A percentile compares a stretch with the other conserved stretches of the same genome.
These are phyloP conservation scores for Diutina rugosa DNA, from an alignment of 1,139 yeast species.

Conservation along the genomic window DNA sequence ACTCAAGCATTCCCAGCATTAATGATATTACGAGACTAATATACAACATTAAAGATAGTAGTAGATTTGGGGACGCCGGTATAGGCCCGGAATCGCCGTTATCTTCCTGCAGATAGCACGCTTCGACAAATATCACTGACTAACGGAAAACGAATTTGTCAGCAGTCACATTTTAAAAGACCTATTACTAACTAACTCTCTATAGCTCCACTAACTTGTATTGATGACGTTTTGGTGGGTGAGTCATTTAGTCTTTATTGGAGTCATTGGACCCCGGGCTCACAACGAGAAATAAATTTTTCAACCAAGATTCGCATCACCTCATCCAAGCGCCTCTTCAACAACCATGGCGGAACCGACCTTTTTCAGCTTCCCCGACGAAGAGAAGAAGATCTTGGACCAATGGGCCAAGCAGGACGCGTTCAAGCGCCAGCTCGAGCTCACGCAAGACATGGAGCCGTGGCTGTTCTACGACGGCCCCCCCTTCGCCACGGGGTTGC, in stretches of 20 bases:
- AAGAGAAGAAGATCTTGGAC: conserved; percentile 69
- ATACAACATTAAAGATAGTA: neutral
- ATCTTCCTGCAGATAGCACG: neutral
- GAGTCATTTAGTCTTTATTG: too few relatives aligned
- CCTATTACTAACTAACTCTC: too few relatives aligned
- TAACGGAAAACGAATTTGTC: neutral
- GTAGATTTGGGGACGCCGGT: neutral
- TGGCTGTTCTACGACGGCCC: conserved; percentile 98
- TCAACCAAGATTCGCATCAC: neutral
- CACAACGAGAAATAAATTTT: neutral
- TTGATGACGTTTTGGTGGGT: too few relatives aligned
- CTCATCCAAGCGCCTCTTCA: neutral
- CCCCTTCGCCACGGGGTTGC: conserved; percentile 98
- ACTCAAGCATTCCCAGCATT: neutral
- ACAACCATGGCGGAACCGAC: neutral
- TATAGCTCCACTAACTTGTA: too few relatives aligned
- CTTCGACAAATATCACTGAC: neutral
- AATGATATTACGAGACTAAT: neutral
- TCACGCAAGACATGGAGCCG: conserved; percentile 75
- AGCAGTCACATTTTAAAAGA: too few relatives aligned
- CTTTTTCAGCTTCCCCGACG: conserved; percentile 47
- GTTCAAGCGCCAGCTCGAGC: conserved; percentile 72
- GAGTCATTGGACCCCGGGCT: too few relatives aligned
- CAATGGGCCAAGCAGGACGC: conserved; percentile 90
- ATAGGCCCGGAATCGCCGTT: neutral